These are phyloP conservation scores for Suillus cothurnatus DNA, from an alignment of 768 basidiomycete species.

Conservation along the genomic window DNA sequence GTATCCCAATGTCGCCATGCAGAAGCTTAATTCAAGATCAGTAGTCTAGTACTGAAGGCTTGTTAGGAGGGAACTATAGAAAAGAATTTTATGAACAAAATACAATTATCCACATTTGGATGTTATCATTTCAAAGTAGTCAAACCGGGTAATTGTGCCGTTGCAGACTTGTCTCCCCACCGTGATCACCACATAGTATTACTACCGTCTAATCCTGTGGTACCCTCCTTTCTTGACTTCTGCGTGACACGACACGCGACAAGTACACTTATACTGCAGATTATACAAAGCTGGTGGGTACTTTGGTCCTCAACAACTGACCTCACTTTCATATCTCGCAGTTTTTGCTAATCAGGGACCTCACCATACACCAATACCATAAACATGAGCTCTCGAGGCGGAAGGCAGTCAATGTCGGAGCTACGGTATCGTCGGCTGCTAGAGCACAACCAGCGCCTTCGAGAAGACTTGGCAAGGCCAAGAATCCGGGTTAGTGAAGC, in stretches of 20 bases:
- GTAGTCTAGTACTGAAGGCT: too few relatives aligned
- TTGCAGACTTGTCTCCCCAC: slow-evolving; percentile 8
- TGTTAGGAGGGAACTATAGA: background rate
- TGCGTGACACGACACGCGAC: background rate
- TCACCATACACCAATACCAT: slow-evolving; percentile 8
- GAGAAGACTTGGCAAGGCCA: slow-evolving; percentile 73
- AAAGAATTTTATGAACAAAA: slow-evolving; percentile 5
- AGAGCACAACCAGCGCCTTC: slow-evolving; percentile 73
- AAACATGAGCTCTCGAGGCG: slow-evolving; percentile 63
- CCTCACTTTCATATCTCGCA: slow-evolving; percentile 8
- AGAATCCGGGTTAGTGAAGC: slow-evolving; percentile 76
- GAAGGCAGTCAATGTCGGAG: slow-evolving; percentile 76
- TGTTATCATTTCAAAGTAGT: slow-evolving; percentile 1
- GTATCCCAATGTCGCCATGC: background rate
- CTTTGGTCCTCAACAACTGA: background rate
- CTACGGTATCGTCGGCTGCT: slow-evolving; percentile 76
- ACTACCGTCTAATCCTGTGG: slow-evolving; percentile 2
- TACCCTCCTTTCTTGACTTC: background rate
- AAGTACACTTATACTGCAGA: background rate
- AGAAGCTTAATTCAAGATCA: too few relatives aligned
- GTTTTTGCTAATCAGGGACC: slow-evolving; percentile 3
- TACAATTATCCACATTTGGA: slow-evolving; percentile 2
- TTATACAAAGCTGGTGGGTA: slow-evolving; percentile 4
- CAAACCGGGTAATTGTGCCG: slow-evolving; percentile 7
- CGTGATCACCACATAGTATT: slow-evolving; percentile 4